Base-by-base conservation (phyloP, 805 yeast species). In the Pichia exigua region DNA sequence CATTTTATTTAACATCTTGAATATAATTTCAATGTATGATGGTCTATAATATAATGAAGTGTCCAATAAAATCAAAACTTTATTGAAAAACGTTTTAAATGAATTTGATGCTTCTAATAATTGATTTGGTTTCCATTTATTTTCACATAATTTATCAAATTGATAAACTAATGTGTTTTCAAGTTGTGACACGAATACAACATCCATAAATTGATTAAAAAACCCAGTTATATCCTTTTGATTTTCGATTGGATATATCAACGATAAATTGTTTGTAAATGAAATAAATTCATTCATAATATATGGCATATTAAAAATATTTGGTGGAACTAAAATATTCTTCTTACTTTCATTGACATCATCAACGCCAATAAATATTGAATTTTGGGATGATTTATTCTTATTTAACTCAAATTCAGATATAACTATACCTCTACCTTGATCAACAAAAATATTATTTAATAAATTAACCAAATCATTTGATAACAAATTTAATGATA, bases 261-360 rank as follows among this genome's bases (percentile, higher is more conserved):
- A 59, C 12, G 73, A 69, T 1, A 86, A 70, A 1, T 87, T 82
- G 44, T 86, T 82, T 26, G 81, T 72, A 61, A 87, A 88, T 13
- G 81, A 68, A 46, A 88, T 73, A 40, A 88, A 80, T 40, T 87
- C 83, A 52, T 86, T 96, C 46, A 88, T 66, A 17, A 90, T 76
- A 6, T 86, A 76, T 57, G 91, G 76, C 84, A 91, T 87, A 60
- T 90, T 88, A 66, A 85, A 82, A 17, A 89, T 76, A 60, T 81
- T 82, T 2, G 88, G 81, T 0, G 82, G 80, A 2, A 87, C 85
- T 40, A 88, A 66, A 4, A 82, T 75, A 54, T 84, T 82, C 49
- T 83, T 83, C 57, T 78, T 76, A 22, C 80, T 73, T 53, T 74
- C 75, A 21, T 51, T 43, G 4, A 53, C 27, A 3, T 78, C 70